Evolutionary conservation across 805 yeast genomes (phyloP), one percentile per base, ranked within the genome.

Genomic region (Candida koratica): DNA sequence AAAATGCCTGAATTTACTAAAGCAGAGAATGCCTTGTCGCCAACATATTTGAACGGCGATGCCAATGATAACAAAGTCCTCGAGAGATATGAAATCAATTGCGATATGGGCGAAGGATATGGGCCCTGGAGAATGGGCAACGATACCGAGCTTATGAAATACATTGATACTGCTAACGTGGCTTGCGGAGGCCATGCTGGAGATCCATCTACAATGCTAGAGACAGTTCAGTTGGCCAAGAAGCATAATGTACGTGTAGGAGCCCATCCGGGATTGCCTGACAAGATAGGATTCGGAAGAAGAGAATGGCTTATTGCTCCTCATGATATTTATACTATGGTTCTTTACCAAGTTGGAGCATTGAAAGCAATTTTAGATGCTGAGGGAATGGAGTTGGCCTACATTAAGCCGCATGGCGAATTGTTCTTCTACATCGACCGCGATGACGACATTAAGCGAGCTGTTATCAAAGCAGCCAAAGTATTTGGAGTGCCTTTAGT

Each of bases 171-270:
- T 6, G 69, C 69, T 6, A 64, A 64, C 37, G 45, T 64, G 36
- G 69, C 69, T 7, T 64, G 69, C 46, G 69, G 69, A 4, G 62
- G 57, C 31, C 69, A 64, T 43, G 69, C 67, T 23, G 67, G 68
- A 12, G 69, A 64, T 42, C 58, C 54, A 34, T 55, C 49, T 23
- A 61, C 53, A 23, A 64, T 64, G 69, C 39, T 46, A 14, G 38
- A 53, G 17, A 63, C 61, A 36, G 63, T 64, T 6, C 38, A 44
- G 28, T 38, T 58, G 27, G 69, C 68, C 2, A 62, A 64, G 32
- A 46, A 55, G 26, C 43, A 56, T 42, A 44, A 47, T 26, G 69
- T 64, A 16, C 53, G 52, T 37, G 60, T 60, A 20, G 68, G 68
- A 1, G 59, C 69, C 3, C 69, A 63, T 38, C 68, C 68, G 10